These are phyloP conservation scores for Lasiodiplodia sp. DNA, from an alignment of 2,329 filamentous ascomycete genomes.

Conservation along the genomic window DNA sequence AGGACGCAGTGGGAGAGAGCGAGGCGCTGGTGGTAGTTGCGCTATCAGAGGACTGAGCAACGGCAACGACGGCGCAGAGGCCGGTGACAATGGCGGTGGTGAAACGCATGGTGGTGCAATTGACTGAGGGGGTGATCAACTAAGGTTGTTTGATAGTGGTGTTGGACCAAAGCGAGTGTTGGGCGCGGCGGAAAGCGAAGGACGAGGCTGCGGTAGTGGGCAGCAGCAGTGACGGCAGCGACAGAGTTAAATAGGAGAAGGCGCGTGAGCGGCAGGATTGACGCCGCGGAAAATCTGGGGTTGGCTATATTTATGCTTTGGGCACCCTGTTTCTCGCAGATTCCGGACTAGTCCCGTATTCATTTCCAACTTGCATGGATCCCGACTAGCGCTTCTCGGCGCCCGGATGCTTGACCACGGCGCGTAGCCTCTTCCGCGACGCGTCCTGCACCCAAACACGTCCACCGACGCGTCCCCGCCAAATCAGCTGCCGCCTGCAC, in stretches of 20 bases:
- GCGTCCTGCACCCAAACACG: constrained; percentile 4
- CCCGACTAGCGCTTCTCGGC: constrained; percentile 18
- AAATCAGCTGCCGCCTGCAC: constrained; percentile 11
- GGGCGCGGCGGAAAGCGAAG: constrained; percentile 33
- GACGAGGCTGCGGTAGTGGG: constrained; percentile 1
- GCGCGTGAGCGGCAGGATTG: constrained; percentile 32
- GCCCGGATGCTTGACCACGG: constrained; percentile 18
- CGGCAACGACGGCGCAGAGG: constrained; percentile 46
- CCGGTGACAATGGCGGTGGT: constrained; percentile 52
- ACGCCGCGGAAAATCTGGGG: constrained; percentile 26
- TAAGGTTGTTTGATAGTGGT: constrained; percentile 7
- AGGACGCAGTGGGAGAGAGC: constrained; percentile 43
- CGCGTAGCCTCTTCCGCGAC: constrained; percentile 11
- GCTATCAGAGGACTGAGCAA: constrained; percentile 39
- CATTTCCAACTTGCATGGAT: constrained; percentile 21
- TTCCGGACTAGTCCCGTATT: constrained; percentile 27
- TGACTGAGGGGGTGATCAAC: constrained; percentile 26
- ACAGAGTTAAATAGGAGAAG: constrained; percentile 34
- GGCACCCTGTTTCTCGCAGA: constrained; percentile 25
- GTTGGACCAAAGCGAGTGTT: constrained; percentile 30
- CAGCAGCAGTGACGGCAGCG: constrained; percentile 18
- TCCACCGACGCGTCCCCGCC: constrained; percentile 10
- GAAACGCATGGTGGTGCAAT: constrained; percentile 50
- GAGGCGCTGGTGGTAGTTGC: constrained; percentile 43
- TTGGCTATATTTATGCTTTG: constrained; percentile 33